A percentile compares a stretch with the other conserved stretches of the same genome.
phyloP scores from a whole-genome alignment of 208 protist genomes.

The Blechomonas ayalai region DNA sequence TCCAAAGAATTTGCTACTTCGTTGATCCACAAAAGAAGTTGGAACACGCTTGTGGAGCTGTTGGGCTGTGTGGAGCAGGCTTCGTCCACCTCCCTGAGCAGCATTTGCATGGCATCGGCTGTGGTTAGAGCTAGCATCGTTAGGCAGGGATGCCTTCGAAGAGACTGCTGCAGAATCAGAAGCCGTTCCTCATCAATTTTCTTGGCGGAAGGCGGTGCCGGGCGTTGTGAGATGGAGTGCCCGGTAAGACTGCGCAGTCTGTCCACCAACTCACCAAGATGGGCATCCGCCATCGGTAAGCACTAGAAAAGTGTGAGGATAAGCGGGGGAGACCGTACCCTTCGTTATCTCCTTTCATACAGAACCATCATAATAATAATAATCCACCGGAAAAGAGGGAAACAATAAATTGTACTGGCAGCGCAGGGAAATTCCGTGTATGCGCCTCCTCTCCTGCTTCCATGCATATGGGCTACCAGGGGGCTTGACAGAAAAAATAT shows the following conservation, averaged over 20 bases:
- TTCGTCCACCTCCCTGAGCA: constrained; percentile 20
- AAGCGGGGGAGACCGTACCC: no score
- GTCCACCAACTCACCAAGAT: constrained; percentile 58
- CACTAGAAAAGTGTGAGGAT: no score
- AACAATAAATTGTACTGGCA: no score
- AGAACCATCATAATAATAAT: constrained; percentile 1
- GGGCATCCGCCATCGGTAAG: constrained; percentile 39
- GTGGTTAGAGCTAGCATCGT: constrained; percentile 8
- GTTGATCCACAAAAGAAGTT: constrained; percentile 51
- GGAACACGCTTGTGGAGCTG: no score
- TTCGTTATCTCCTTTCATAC: neutral
- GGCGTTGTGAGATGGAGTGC: constrained; percentile 16
- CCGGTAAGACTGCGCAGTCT: constrained; percentile 63
- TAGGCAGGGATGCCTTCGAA: constrained; percentile 54
- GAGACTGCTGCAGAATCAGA: constrained; percentile 54
- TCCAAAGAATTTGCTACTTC: constrained; percentile 49
- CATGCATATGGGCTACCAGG: no score
- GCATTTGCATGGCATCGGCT: constrained; percentile 12
- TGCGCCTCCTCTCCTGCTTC: no score
- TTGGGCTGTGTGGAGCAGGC: no score
- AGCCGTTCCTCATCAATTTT: constrained; percentile 32
- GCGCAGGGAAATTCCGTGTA: no score
- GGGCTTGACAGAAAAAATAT: no score
- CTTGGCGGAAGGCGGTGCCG: constrained; percentile 9
- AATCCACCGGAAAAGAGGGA: constrained; percentile 5